Evolutionary conservation across 805 yeast genomes (phyloP).

Genomic region (Pichia phayaonensis): DNA sequence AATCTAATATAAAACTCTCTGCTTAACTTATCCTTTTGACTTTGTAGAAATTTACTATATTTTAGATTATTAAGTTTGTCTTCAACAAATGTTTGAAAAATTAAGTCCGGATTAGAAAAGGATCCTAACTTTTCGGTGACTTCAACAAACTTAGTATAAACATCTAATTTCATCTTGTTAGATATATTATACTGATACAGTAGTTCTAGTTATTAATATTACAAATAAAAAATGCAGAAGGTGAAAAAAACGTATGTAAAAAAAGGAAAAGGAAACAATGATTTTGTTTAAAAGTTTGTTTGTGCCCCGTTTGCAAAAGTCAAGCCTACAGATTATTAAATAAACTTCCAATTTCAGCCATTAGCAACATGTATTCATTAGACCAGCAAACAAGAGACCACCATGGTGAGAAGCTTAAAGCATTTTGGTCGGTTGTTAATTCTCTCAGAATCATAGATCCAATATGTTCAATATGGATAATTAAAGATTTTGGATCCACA

Average conservation of each 20-base stretch:
- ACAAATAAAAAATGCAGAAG: neutral
- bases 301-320: neutral
- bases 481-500: conserved; percentile 48
- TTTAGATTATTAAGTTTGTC: neutral
- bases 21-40: neutral
- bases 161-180: neutral
- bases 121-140: neutral
- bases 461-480: conserved; percentile 45
- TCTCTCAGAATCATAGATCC: conserved; percentile 56
- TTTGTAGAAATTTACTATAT: no score
- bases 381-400: conserved; percentile 72
- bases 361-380: conserved; percentile 64
- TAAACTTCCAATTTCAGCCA: conserved; percentile 56
- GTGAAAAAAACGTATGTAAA: neutral
- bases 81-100: conserved; percentile 5
- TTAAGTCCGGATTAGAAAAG: neutral
- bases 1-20: neutral
- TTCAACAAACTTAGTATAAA: neutral
- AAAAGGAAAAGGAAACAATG: neutral
- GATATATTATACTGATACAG: neutral
- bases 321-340: conserved; percentile 18
- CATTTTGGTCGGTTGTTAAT: conserved; percentile 47
- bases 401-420: conserved; percentile 60
- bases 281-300: neutral
- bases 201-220: neutral